These are phyloP conservation scores for Pholiota molesta DNA, from an alignment of 768 basidiomycete genomes.

Conservation along the genomic window DNA sequence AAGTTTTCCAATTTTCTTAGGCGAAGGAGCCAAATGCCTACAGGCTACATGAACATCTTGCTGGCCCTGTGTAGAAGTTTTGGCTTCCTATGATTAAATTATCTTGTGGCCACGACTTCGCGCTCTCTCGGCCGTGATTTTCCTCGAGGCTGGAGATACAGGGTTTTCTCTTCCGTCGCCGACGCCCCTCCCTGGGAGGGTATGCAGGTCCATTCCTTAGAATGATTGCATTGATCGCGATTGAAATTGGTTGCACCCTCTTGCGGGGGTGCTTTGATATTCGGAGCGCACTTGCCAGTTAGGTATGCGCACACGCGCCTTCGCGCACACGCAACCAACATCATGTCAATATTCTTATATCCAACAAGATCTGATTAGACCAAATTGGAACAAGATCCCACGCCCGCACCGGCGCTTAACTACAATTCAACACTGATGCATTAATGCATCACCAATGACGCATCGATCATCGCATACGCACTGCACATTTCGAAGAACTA, in stretches of 20 bases:
- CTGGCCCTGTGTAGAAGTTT: not conserved
- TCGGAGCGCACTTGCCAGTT: too few species aligned
- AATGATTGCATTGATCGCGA: slow-evolving; percentile 6
- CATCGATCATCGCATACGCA: too few species aligned
- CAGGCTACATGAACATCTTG: too few species aligned
- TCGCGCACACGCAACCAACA: not conserved
- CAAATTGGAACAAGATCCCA: too few species aligned
- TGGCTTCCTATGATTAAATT: not conserved
- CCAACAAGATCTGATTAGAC: too few species aligned
- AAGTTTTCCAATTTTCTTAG: not conserved
- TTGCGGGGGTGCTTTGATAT: not conserved
- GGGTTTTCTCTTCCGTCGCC: slow-evolving; percentile 3
- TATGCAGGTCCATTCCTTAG: slow-evolving; percentile 11
- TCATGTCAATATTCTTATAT: too few species aligned
- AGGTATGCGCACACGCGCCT: not conserved
- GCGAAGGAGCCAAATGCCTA: not conserved
- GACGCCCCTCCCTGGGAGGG: slow-evolving; percentile 2
- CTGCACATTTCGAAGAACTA: too few species aligned
- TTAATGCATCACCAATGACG: too few species aligned
- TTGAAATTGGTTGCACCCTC: not conserved
- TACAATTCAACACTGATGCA: too few species aligned
- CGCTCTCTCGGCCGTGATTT: not conserved
- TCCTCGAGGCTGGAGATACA: slow-evolving; percentile 3
- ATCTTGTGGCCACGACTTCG: not conserved
- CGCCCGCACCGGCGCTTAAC: too few species aligned